Conservation (phyloP, 176 grass and related monocot genomes). For the Ensete glaucum region DNA sequence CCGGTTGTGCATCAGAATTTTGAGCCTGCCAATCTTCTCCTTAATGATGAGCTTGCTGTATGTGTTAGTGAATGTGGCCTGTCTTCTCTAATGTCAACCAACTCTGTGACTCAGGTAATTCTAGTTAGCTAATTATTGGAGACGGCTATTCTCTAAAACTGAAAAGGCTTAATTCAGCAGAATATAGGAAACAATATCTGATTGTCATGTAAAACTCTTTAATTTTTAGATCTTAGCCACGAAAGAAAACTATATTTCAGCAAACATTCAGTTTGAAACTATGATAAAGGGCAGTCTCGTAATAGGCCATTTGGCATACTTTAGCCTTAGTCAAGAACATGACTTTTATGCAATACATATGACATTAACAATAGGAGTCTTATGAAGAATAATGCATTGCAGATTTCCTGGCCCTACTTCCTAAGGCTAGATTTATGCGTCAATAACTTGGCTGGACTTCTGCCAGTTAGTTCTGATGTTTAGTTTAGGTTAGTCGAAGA, state of each 20-base stretch:
- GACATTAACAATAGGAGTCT: too few species aligned
- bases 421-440: too few species aligned
- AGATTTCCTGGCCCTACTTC: too few species aligned
- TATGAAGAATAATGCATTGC: too few species aligned
- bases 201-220: neutral
- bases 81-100: conserved; percentile 35
- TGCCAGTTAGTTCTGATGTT: too few species aligned
- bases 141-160: neutral
- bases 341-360: too few species aligned
- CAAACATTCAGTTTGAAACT: neutral
- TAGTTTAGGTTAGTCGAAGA: too few species aligned
- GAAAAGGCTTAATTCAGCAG: neutral
- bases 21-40: conserved; percentile 63
- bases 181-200: neutral
- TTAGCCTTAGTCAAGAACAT: too few species aligned
- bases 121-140: neutral
- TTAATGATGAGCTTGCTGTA: conserved; percentile 61
- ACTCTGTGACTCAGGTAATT: conserved; percentile 70
- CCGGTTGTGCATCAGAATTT: conserved; percentile 78
- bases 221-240: neutral
- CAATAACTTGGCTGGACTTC: too few species aligned
- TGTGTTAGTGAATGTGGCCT: conserved; percentile 76
- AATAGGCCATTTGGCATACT: too few species aligned
- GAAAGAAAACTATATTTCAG: neutral
- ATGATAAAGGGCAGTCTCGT: too few species aligned